These are phyloP conservation scores for Aschersonia sp. DNA, from an alignment of 2,329 filamentous ascomycete species.

Conservation along the genomic window DNA sequence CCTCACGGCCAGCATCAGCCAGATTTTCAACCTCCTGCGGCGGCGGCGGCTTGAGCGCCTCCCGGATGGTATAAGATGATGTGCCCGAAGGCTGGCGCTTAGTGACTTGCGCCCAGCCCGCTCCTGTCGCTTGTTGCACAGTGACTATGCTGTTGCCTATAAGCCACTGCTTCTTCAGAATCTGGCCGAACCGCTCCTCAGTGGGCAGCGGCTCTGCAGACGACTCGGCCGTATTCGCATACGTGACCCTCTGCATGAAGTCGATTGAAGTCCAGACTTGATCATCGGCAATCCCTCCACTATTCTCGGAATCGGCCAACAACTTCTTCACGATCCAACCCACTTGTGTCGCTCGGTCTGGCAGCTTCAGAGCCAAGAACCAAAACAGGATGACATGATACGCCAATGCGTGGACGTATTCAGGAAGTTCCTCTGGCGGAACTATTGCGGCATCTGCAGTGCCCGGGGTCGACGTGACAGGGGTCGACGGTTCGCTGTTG, in stretches of 20 bases:
- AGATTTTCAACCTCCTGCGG: conserved; percentile 36
- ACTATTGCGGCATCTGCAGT: conserved; percentile 17
- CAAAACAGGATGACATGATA: conserved; percentile 95
- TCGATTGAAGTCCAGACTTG: conserved; percentile 89
- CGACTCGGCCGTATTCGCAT: conserved; percentile 72
- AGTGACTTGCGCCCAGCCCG: conserved; percentile 55
- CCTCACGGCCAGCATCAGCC: conserved; percentile 33
- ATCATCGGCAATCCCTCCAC: conserved; percentile 61
- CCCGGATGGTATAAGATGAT: conserved; percentile 42
- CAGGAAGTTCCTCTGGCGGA: conserved; percentile 59
- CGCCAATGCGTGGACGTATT: conserved; percentile 86
- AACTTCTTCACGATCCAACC: conserved; percentile 83
- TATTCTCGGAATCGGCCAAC: conserved; percentile 62
- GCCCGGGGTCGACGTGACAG: conserved; percentile 9
- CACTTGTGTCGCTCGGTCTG: conserved; percentile 71
- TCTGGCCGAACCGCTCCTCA: conserved; percentile 47
- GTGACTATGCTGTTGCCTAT: conserved; percentile 62
- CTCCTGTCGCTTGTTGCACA: conserved; percentile 52
- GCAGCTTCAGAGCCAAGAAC: conserved; percentile 81
- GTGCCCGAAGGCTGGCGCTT: conserved; percentile 58
- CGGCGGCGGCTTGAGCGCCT: conserved; percentile 43
- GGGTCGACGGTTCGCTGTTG: conserved; percentile 24
- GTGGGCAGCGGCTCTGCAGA: conserved; percentile 51
- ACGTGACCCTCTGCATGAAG: conserved; percentile 82
- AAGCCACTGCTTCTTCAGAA: conserved; percentile 54